Conservation (phyloP, 345 rosid species). For the Eucalyptus sp. region DNA sequence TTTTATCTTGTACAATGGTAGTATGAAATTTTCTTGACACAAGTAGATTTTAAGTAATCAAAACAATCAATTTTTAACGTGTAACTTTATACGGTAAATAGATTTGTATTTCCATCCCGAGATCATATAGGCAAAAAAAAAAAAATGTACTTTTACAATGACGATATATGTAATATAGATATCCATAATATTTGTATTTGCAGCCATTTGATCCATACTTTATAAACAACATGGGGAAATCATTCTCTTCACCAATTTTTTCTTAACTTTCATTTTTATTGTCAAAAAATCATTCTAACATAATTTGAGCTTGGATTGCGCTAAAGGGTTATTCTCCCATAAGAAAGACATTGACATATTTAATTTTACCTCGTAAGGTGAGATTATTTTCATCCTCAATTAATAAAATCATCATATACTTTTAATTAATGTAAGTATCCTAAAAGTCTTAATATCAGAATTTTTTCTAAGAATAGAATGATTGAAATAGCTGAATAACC, state of each 20-base stretch:
- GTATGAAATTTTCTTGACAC: neutral
- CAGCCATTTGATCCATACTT: neutral
- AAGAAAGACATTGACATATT: neutral
- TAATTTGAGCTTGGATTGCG: neutral
- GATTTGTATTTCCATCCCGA: too few relatives aligned
- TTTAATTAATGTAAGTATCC: too few relatives aligned
- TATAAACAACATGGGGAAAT: neutral
- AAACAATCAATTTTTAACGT: neutral
- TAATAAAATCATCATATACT: too few relatives aligned
- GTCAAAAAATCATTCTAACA: neutral
- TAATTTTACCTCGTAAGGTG: too few relatives aligned
- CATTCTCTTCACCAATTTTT: neutral
- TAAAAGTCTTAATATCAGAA: neutral
- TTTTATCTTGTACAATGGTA: too few relatives aligned
- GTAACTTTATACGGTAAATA: neutral
- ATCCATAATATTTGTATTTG: too few relatives aligned
- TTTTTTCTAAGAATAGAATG: neutral
- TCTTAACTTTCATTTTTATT: neutral
- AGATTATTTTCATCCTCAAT: too few relatives aligned
- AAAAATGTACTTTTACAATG: too few relatives aligned
- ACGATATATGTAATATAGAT: too few relatives aligned
- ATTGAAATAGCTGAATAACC: neutral
- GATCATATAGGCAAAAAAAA: rapidly evolving
- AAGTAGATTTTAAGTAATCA: too few relatives aligned
- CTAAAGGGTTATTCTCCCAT: neutral